Base-by-base conservation (phyloP, 2,329 filamentous ascomycete genomes). In the Metarhizium brunneum region DNA sequence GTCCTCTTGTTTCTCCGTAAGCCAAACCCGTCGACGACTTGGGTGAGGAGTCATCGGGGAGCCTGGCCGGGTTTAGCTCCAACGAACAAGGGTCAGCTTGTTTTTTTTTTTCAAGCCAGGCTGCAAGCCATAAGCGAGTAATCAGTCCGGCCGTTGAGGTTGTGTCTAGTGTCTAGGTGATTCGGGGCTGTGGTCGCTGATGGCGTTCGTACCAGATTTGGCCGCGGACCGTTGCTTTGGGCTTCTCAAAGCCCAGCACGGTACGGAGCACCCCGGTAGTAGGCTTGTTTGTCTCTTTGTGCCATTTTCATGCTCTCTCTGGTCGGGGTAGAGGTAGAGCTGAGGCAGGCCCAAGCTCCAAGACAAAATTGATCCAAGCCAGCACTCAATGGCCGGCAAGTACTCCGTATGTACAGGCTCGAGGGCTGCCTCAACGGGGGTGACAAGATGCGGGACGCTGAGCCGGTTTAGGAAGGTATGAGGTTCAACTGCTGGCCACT, bases 381-480 rank as follows among this genome's bases (percentile, higher is more conserved):
- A 8, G 35, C 35, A 36, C 35, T 36, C 5, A 36, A 13, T 36
- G 35, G 35, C 2, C 35, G 35, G 35, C 8, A 36, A 36, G 35
- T 20, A 3, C 4, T 16, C 3, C 25, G 20, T 25, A 25, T 25
- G 20, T 25, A 25, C 20, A 25, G 20, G 20, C 20, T 25, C 4
- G 25, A 25, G 25, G 25, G 25, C 25, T 25, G 25, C 25, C 25
- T 25, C 25, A 14, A n/a, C 13, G 16, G 16, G 25, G 2, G 16
- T 49, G 50, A 36, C 48, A 11, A 54, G 20, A 18, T 29, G 40
- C 20, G 8, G 29, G 14, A 53, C 51, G 51, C 50, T 48, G 50
- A 38, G 30, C 56, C 56, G 30, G 16, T 49, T 58, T 56, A 56
- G 56, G 56, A 55, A 58, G 56, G 55, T 53, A 50, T 45, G 42